Percentiles rank a stretch among this genome's conserved stretches.
Conservation (phyloP, 2,329 filamentous ascomycete species). For the Claviceps spartinae region DNA sequence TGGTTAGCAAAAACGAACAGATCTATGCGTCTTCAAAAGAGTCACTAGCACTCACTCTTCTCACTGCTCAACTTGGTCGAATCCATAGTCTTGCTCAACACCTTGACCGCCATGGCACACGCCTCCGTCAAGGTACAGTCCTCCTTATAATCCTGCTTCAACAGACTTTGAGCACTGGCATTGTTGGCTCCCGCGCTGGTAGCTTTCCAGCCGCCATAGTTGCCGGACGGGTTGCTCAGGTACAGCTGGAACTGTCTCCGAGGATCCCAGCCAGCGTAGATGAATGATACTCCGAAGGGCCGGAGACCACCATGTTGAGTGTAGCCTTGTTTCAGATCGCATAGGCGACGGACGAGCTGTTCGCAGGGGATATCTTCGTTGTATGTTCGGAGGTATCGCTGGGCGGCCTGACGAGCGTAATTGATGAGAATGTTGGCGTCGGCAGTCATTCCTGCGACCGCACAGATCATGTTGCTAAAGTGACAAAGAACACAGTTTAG, state of each 20-base stretch:
- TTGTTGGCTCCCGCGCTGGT: slow-evolving; percentile 98
- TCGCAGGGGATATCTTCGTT: slow-evolving; percentile 99
- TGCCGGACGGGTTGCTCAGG: slow-evolving; percentile 95
- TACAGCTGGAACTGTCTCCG: slow-evolving; percentile 97
- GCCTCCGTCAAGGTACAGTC: slow-evolving; percentile 93
- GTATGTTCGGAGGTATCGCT: slow-evolving; percentile 96
- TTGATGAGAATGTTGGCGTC: slow-evolving; percentile 99
- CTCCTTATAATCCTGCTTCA: slow-evolving; percentile 99
- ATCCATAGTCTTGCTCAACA: slow-evolving; percentile 99
- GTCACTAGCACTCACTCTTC: slow-evolving; percentile 64
- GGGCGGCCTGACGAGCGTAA: slow-evolving; percentile 92
- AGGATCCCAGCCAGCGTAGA: slow-evolving; percentile 96
- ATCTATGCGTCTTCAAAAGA: not conserved
- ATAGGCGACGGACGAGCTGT: slow-evolving; percentile 89
- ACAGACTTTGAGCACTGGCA: slow-evolving; percentile 84
- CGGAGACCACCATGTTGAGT: slow-evolving; percentile 97
- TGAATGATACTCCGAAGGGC: slow-evolving; percentile 97
- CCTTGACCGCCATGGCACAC: slow-evolving; percentile 94
- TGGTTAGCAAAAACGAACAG: slow-evolving; percentile 7
- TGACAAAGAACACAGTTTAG: not conserved
- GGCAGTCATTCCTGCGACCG: slow-evolving; percentile 96
- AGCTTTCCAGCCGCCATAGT: slow-evolving; percentile 99
- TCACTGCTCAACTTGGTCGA: slow-evolving; percentile 97
- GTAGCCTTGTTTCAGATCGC: slow-evolving; percentile 97
- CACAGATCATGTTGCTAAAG: slow-evolving; percentile 96